Evolutionary conservation across 108 stramenopile genomes (phyloP).

Genomic region (Parietichytrium sp.): DNA sequence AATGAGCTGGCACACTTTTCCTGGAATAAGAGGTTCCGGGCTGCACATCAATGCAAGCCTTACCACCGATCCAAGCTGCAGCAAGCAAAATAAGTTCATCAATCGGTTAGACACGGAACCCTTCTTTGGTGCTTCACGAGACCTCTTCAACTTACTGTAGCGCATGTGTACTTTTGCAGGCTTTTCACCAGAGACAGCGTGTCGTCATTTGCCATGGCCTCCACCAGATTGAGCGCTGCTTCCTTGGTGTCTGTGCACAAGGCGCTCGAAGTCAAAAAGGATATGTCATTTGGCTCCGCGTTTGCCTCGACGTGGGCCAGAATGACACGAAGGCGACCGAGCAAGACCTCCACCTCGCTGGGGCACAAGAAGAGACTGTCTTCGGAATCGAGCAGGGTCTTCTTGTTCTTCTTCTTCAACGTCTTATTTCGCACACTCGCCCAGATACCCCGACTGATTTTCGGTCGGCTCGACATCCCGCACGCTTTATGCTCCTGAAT

Average conservation of each 20-base stretch:
- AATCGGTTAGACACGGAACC: too few relatives aligned
- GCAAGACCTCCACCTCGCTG: background rate
- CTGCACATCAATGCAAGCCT: background rate
- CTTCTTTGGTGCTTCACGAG: too few relatives aligned
- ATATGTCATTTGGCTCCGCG: background rate
- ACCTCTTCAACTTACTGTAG: too few relatives aligned
- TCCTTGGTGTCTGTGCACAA: slow-evolving; percentile 20
- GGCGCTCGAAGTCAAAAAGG: background rate
- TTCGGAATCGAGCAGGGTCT: background rate
- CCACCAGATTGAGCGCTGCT: background rate
- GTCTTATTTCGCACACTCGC: slow-evolving; percentile 28
- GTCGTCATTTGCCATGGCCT: slow-evolving; percentile 19
- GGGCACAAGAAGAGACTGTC: background rate
- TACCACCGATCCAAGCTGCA: slow-evolving; percentile 22
- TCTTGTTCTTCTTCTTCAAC: background rate
- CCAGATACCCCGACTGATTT: slow-evolving; percentile 20
- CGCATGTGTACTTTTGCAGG: background rate
- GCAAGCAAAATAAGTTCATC: too few relatives aligned
- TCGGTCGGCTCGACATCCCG: too few relatives aligned
- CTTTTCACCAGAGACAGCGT: background rate
- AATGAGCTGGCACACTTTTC: background rate
- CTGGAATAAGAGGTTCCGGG: slow-evolving; percentile 21
- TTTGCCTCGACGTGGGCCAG: slow-evolving; percentile 25
- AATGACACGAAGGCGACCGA: background rate
- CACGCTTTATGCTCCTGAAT: too few relatives aligned